phyloP scores from a whole-genome alignment of 1,284 basidiomycete genomes.

The Pseudomicrostroma phylloplanum region DNA sequence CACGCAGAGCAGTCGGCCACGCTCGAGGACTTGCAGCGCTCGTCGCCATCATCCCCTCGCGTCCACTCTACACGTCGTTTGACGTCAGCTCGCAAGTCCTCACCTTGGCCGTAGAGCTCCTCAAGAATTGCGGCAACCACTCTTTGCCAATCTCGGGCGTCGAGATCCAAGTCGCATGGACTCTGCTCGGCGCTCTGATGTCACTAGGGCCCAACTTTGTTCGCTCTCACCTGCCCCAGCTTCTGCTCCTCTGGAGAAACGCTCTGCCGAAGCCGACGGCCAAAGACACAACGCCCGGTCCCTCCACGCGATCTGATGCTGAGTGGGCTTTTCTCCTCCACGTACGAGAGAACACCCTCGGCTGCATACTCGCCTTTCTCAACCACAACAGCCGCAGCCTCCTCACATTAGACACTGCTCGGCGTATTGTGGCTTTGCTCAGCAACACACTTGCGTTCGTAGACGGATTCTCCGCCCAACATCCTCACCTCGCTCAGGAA shows the following conservation, averaged over 20 bases:
- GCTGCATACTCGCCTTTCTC: slow-evolving; percentile 81
- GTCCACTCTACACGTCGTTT: slow-evolving; percentile 89
- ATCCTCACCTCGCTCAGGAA: slow-evolving; percentile 39
- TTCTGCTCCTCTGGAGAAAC: slow-evolving; percentile 92
- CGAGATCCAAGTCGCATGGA: slow-evolving; percentile 93
- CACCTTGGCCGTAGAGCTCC: slow-evolving; percentile 78
- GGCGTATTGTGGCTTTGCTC: slow-evolving; percentile 77
- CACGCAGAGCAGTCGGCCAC: slow-evolving; percentile 76
- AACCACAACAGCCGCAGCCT: slow-evolving; percentile 62
- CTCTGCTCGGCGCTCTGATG: slow-evolving; percentile 81
- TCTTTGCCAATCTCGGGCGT: slow-evolving; percentile 66
- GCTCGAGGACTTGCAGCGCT: slow-evolving; percentile 81
- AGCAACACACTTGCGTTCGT: slow-evolving; percentile 85
- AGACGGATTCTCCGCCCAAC: slow-evolving; percentile 57
- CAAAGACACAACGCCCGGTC: slow-evolving; percentile 67
- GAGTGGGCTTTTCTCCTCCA: slow-evolving; percentile 91
- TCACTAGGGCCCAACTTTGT: slow-evolving; percentile 89
- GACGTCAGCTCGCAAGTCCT: slow-evolving; percentile 85
- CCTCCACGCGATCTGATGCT: slow-evolving; percentile 54
- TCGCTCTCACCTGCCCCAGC: slow-evolving; percentile 79
- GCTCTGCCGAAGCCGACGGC: slow-evolving; percentile 87
- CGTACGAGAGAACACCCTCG: slow-evolving; percentile 82
- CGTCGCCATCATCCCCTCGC: slow-evolving; percentile 74
- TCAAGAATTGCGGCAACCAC: slow-evolving; percentile 86
- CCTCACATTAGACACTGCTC: slow-evolving; percentile 81